Conservation (phyloP, 1,284 basidiomycete genomes). For the Sporisorium graminicola region DNA sequence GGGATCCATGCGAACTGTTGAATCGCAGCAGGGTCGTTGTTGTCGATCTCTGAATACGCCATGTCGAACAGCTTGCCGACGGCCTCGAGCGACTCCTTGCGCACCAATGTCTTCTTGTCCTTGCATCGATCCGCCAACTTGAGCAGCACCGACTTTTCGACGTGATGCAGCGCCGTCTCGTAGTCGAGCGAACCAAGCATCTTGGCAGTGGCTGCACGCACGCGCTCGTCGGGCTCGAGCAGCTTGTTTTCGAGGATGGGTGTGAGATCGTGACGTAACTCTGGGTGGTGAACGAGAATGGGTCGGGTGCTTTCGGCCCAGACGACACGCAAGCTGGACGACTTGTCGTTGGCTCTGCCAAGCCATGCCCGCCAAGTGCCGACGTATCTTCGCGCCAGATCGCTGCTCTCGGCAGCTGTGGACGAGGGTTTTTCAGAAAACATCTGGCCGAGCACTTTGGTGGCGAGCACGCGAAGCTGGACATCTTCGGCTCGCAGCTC, state of each 20-base stretch:
- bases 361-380: conserved; percentile 89
- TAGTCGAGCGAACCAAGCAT: conserved; percentile 87
- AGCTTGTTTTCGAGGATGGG: conserved; percentile 55
- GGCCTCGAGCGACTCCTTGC: conserved; percentile 82
- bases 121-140: conserved; percentile 79
- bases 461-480: conserved; percentile 81
- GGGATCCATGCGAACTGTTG: conserved; percentile 96
- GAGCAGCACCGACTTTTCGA: conserved; percentile 77
- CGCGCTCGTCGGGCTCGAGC: conserved; percentile 88
- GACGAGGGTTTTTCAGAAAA: conserved; percentile 73
- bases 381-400: conserved; percentile 84
- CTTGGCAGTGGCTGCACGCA: conserved; percentile 86
- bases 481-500: conserved; percentile 84
- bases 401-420: conserved; percentile 56
- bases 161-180: conserved; percentile 86
- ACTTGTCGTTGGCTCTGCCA: conserved; percentile 82
- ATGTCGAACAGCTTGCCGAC: conserved; percentile 83
- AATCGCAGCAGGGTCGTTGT: conserved; percentile 79
- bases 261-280: conserved; percentile 74
- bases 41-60: conserved; percentile 92
- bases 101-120: conserved; percentile 89
- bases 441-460: conserved; percentile 88
- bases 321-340: conserved; percentile 78
- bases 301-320: conserved; percentile 80
- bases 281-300: conserved; percentile 74